Evolutionary conservation across 75 land plant genomes (phyloP).

Genomic region (Chamaecyparis obtusa): DNA sequence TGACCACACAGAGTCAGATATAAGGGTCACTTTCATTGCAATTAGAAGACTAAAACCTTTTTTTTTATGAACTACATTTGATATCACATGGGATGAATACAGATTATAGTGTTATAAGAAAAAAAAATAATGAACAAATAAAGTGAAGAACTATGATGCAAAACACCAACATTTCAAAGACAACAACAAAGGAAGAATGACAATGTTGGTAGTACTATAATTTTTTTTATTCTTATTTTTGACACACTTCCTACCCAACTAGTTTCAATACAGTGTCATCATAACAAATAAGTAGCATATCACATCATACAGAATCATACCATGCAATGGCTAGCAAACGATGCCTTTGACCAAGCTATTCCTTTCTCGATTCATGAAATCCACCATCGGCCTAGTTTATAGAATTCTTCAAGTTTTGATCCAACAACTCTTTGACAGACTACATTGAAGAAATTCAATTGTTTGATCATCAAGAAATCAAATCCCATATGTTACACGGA

Average conservation of each 20-base stretch:
- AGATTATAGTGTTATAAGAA: not conserved
- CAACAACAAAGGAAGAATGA: not conserved
- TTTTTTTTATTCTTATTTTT: no score
- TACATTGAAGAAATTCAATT: conserved; percentile 13
- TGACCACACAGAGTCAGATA: not conserved
- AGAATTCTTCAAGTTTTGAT: conserved; percentile 55
- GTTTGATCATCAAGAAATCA: not conserved
- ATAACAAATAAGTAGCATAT: not conserved
- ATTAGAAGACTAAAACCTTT: not conserved
- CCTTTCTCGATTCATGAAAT: conserved; percentile 84
- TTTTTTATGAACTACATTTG: no score
- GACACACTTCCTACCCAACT: not conserved
- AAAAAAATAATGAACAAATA: no score
- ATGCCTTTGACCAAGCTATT: conserved; percentile 90
- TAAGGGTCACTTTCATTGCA: not conserved
- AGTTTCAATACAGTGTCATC: not conserved
- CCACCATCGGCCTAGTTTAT: conserved; percentile 51
- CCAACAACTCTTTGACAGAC: conserved; percentile 62
- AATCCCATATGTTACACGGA: not conserved
- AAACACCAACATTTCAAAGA: not conserved
- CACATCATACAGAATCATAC: conserved; percentile 26
- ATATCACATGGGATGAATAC: not conserved
- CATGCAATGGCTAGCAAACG: conserved; percentile 74
- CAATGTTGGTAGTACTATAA: not conserved
- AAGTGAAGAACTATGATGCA: no score